Percentiles rank a stretch among this genome's conserved stretches.
Evolutionary conservation across 495 filamentous ascomycete genomes (phyloP).

Genomic region (Bryoglossum gracile): DNA sequence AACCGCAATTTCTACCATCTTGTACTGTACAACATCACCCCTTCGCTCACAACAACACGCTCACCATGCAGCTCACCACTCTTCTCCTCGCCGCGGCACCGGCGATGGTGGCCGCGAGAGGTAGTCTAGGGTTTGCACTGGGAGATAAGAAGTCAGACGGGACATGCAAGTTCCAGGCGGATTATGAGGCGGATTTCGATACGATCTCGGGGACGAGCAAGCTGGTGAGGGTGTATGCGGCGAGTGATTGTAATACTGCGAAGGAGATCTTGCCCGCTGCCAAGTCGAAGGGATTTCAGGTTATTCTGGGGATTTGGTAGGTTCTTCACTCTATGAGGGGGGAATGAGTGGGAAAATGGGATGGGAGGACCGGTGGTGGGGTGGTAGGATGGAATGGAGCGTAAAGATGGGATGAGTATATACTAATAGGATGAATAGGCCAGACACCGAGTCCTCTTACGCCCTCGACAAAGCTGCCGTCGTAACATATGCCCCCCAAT

Average conservation of each 20-base stretch:
- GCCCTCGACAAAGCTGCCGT: slow-evolving; percentile 54
- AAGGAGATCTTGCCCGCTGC: slow-evolving; percentile 65
- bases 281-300: slow-evolving; percentile 61
- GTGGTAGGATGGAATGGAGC: not conserved
- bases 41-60: not conserved
- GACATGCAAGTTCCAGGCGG: slow-evolving; percentile 53
- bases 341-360: too few relatives aligned
- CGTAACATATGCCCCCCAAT: slow-evolving; percentile 35
- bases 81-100: slow-evolving; percentile 31
- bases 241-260: slow-evolving; percentile 59
- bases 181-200: slow-evolving; percentile 66
- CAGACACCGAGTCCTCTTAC: slow-evolving; percentile 61
- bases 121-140: slow-evolving; percentile 47
- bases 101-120: slow-evolving; percentile 33
- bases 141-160: slow-evolving; percentile 49
- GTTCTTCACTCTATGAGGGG: too few relatives aligned
- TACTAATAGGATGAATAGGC: slow-evolving; percentile 36
- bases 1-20: too few relatives aligned
- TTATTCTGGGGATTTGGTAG: slow-evolving; percentile 72
- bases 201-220: slow-evolving; percentile 39
- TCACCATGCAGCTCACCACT: slow-evolving; percentile 3
- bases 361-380: too few relatives aligned
- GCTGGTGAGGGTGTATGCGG: slow-evolving; percentile 66
- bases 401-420: not conserved
- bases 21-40: too few relatives aligned